Conservation (phyloP, 371 early-diverging fungal genomes). For the Rhizopus delemar region DNA sequence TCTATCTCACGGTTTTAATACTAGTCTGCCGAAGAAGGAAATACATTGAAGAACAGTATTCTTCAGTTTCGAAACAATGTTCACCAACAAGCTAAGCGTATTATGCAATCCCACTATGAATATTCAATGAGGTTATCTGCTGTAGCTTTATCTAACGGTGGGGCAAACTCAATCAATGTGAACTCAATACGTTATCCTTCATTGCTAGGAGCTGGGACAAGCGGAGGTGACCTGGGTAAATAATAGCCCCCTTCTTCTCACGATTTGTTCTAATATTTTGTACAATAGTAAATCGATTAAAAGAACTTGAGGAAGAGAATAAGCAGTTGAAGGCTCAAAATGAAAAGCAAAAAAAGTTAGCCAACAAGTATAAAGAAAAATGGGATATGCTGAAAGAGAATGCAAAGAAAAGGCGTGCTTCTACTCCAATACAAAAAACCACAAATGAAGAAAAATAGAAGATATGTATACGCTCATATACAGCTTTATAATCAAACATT, state of each 20-base stretch:
- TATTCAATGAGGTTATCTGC: conserved; percentile 24
- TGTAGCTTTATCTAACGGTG: background rate
- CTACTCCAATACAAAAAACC: background rate
- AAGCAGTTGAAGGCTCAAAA: conserved; percentile 47
- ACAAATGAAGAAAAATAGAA: background rate
- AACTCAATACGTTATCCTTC: conserved; percentile 10
- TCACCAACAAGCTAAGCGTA: conserved; percentile 65
- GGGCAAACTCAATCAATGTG: background rate
- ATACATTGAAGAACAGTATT: conserved; percentile 75
- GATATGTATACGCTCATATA: no score
- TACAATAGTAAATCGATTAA: conserved; percentile 31
- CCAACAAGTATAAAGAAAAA: conserved; percentile 79
- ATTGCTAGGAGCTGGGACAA: background rate
- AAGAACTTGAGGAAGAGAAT: conserved; percentile 67
- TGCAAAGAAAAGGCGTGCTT: conserved; percentile 63
- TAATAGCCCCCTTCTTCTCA: background rate
- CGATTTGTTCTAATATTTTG: background rate
- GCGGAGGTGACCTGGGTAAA: conserved; percentile 16
- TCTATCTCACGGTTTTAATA: background rate
- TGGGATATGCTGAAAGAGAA: conserved; percentile 91
- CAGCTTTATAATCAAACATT: no score
- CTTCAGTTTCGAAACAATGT: conserved; percentile 79
- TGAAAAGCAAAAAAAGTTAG: conserved; percentile 54
- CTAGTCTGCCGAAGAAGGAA: conserved; percentile 77
- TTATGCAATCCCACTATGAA: conserved; percentile 51